phyloP scores from a whole-genome alignment of 1,284 basidiomycete genomes.

The Moesziomyces sp. region DNA sequence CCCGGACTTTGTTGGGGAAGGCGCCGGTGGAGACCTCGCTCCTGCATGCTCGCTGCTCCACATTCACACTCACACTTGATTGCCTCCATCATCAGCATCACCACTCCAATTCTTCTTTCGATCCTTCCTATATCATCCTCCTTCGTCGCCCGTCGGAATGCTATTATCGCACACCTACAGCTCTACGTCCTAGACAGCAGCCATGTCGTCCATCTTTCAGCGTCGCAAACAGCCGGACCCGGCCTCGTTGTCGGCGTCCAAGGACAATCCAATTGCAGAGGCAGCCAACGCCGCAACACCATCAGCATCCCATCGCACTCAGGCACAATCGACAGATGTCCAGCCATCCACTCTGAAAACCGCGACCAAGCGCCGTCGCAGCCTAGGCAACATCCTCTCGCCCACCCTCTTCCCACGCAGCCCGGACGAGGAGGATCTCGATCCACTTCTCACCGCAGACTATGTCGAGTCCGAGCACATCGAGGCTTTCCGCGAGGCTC shows the following conservation, averaged over 20 bases:
- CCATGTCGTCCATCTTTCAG: constrained; percentile 40
- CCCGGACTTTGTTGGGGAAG: constrained; percentile 12
- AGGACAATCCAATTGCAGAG: constrained; percentile 8
- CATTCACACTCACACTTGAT: too few species aligned
- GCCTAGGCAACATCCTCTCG: constrained; percentile 41
- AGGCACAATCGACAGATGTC: not conserved
- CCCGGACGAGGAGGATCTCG: constrained; percentile 31
- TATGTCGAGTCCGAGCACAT: constrained; percentile 52
- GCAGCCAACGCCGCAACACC: constrained; percentile 9
- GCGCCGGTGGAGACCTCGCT: not conserved
- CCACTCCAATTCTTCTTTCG: not conserved
- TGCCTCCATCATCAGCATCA: not conserved
- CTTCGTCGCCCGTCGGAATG: not conserved
- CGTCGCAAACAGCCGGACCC: constrained; percentile 43
- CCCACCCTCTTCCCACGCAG: constrained; percentile 29
- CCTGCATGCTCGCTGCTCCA: not conserved
- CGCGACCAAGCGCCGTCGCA: constrained; percentile 29
- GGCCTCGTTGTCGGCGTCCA: constrained; percentile 14
- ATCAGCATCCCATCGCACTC: constrained; percentile 5
- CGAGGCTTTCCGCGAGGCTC: constrained; percentile 56
- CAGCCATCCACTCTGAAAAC: constrained; percentile 11
- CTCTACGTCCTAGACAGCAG: not conserved
- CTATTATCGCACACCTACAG: not conserved
- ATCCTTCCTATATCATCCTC: not conserved
- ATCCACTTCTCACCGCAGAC: constrained; percentile 54